These are phyloP conservation scores for Cytospora leucostoma DNA, from an alignment of 2,329 filamentous ascomycete genomes.

Conservation along the genomic window DNA sequence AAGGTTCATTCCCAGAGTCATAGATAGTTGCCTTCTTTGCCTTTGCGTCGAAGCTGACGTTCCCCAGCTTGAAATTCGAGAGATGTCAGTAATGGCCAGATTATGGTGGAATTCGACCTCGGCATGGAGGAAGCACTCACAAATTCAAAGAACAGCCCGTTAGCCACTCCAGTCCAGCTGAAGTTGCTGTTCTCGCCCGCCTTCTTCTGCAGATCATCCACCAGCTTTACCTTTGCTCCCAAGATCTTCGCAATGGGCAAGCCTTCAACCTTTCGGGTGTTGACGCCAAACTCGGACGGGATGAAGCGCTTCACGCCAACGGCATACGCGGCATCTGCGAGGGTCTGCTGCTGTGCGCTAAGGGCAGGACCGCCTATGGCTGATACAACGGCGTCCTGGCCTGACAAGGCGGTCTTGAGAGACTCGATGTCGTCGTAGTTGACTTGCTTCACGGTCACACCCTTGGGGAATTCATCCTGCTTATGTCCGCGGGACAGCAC, in stretches of 20 bases:
- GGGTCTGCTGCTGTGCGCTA: constrained; percentile 44
- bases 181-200: constrained; percentile 48
- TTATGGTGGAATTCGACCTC: not conserved
- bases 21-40: constrained; percentile 54
- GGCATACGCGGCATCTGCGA: constrained; percentile 57
- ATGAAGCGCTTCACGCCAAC: constrained; percentile 60
- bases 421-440: constrained; percentile 47
- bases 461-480: constrained; percentile 36
- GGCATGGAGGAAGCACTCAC: constrained; percentile 34
- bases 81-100: constrained; percentile 37
- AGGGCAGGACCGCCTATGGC: constrained; percentile 47
- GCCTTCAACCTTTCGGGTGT: constrained; percentile 34
- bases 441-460: constrained; percentile 46
- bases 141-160: constrained; percentile 64
- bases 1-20: constrained; percentile 56
- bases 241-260: constrained; percentile 35
- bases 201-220: constrained; percentile 56
- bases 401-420: constrained; percentile 49
- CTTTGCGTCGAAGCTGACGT: constrained; percentile 53
- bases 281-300: constrained; percentile 53
- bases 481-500: constrained; percentile 52
- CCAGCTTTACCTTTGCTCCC: constrained; percentile 34
- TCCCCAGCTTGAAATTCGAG: constrained; percentile 43
- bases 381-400: constrained; percentile 58
- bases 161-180: constrained; percentile 61